Evolutionary conservation across 345 rosid genomes (phyloP), one percentile per base, ranked within the genome.

Genomic region (Linum usitatissimum): DNA sequence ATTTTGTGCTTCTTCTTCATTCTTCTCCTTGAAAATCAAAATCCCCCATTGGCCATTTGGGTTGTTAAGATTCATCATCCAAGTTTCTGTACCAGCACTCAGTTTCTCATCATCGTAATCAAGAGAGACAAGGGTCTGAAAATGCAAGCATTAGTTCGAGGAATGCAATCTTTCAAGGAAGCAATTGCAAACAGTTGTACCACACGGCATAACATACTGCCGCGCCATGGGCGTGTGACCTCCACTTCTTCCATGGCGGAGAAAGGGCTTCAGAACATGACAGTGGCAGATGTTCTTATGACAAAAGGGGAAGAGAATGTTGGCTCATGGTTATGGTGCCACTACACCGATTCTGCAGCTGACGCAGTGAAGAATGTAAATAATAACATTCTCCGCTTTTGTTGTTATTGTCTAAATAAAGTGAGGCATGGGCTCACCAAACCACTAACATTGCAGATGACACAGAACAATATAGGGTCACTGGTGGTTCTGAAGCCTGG

Each of bases 401-500:
- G 20, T n/a, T 9, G 21, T 49, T 8, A 56, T 39, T 23, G 14
- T 59, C 13, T 54, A 6, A 53, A 57, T 53, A 45, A n/a, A 15
- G n/a, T 18, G 57, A 30, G 31, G 1, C n/a, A 2, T 9, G 8
- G 38, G 19, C 19, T 59, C 45, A 10, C 23, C 40, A 20, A 1
- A 57, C 53, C 8, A 21, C 18, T 56, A 34, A 53, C 20, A 55
- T 66, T 66, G 76, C 87, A 88, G 96, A 88, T 91, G 96, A 92
- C 98, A 14, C 66, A 76, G 59, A 84, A 86, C 70, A 84, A 91
- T 59, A 82, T 91, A 30, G 98, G 98, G 68, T 91, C 98, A 17
- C 60, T 88, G 69, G 86, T 86, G 13, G 96, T 91, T n/a, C 80
- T 88, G 63, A 86, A 80, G 79, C 90, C 94, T 13, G 96, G 92